phyloP scores from a whole-genome alignment of 176 grass and related monocot genomes.

The Leersia perrieri region DNA sequence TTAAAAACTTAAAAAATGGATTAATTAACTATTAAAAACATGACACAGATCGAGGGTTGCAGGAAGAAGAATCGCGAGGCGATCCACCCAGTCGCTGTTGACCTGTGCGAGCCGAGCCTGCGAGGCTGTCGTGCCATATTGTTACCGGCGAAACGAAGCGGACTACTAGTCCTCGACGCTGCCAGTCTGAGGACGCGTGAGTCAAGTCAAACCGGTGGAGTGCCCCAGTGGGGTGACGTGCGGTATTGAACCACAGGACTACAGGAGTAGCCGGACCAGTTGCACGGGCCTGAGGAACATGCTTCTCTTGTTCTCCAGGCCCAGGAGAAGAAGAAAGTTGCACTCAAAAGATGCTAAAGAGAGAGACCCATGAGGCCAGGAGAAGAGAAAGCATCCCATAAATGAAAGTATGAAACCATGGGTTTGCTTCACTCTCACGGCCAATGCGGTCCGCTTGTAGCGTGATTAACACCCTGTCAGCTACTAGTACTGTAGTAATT shows the following conservation, averaged over 20 bases:
- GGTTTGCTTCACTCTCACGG: background rate
- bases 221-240: background rate
- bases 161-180: background rate
- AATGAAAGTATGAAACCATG: too few species aligned
- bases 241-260: background rate
- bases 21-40: too few species aligned
- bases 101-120: too few species aligned
- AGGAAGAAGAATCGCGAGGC: background rate
- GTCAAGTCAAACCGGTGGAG: background rate
- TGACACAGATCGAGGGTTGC: background rate
- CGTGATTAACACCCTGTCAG: background rate
- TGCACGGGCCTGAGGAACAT: background rate
- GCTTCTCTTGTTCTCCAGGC: background rate
- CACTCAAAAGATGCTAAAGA: background rate
- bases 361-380: too few species aligned
- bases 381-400: too few species aligned
- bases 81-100: background rate
- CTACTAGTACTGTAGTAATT: background rate
- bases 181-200: background rate
- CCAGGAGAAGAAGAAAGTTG: background rate
- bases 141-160: background rate
- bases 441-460: background rate
- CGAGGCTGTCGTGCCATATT: background rate
- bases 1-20: too few species aligned
- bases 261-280: background rate